Evolutionary conservation across 2,329 filamentous ascomycete genomes (phyloP), one percentile per base, ranked within the genome.

Genomic region (Pseudocercospora cruenta): DNA sequence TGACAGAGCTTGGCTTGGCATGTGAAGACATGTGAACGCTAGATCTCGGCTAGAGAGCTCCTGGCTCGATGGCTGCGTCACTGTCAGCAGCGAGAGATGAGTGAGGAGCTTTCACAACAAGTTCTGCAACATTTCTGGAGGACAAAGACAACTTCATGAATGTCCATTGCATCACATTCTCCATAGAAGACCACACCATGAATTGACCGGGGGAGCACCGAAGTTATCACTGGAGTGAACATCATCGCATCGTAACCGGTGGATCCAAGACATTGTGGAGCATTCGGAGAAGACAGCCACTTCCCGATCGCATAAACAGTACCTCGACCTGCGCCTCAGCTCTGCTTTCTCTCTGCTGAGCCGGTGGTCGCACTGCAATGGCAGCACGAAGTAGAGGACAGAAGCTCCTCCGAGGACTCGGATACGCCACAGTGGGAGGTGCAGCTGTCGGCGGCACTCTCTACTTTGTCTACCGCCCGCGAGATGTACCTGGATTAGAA

Each of bases 401-500:
- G 43, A 68, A 58, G 36, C 74, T 88, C 67, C 73, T 89, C 71
- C 84, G 83, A 76, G 85, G 85, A 58, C 77, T 88, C 67, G 83
- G 88, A 31, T 89, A 89, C 78, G 85, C 85, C 60, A 82, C 85
- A 47, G 85, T 82, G 60, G 86, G 84, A 22, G 82, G 83, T 64
- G 81, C 82, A 39, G 81, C 83, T 60, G 85, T 84, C 70, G 85
- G 84, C 61, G 84, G 84, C 63, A 81, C 83, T 53, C 82, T 90
- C 65, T 90, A 90, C 78, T 80, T 87, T 68, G 82, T 85, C 70
- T 91, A 91, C 79, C 87, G 90, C 43, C 90, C 90, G 12, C 86
- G 89, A 73, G 88, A 91, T 76, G 90, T 93, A 67, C 90, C 90
- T 55, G 90, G 90, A 60, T 85, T 84, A 70, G 88, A 91, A 70